phyloP scores from a whole-genome alignment of 2,329 filamentous ascomycete species.

The Alternaria sp. region DNA sequence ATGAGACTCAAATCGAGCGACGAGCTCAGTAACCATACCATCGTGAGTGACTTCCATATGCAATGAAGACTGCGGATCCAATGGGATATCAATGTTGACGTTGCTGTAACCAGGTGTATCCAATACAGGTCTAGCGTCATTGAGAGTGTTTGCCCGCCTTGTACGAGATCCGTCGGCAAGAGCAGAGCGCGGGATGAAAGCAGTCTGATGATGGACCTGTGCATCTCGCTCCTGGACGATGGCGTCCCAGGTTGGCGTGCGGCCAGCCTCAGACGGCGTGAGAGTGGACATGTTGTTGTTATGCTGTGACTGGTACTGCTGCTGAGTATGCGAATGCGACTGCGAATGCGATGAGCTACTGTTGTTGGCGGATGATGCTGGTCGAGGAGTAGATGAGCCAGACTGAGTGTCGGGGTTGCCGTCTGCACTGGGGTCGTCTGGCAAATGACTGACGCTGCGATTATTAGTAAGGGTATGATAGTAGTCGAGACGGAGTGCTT shows the following conservation, averaged over 20 bases:
- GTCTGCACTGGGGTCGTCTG: conserved; percentile 14
- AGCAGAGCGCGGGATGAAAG: conserved; percentile 31
- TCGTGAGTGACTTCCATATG: conserved; percentile 31
- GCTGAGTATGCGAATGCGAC: conserved; percentile 23
- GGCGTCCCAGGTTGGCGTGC: conserved; percentile 7
- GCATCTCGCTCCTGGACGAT: not conserved
- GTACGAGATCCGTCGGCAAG: conserved; percentile 7
- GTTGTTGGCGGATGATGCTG: conserved; percentile 16
- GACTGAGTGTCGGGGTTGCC: conserved; percentile 1
- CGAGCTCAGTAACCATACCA: conserved; percentile 35
- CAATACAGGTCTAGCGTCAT: conserved; percentile 15
- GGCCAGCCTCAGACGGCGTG: conserved; percentile 19
- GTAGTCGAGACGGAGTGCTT: not conserved
- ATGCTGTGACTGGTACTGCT: conserved; percentile 22
- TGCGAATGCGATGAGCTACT: conserved; percentile 23
- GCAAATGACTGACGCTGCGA: conserved; percentile 24
- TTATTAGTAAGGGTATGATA: conserved; percentile 2
- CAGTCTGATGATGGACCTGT: conserved; percentile 8
- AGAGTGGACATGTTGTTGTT: conserved; percentile 35
- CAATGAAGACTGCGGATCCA: conserved; percentile 24
- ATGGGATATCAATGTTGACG: conserved; percentile 32
- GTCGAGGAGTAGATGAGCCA: conserved; percentile 8
- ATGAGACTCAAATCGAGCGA: conserved; percentile 29
- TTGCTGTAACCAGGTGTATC: conserved; percentile 19
- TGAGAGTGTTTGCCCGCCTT: not conserved